Evolutionary conservation across 2,329 filamentous ascomycete genomes (phyloP), one percentile per base, ranked within the genome.

Genomic region (Neopestalotiopsis sp.): DNA sequence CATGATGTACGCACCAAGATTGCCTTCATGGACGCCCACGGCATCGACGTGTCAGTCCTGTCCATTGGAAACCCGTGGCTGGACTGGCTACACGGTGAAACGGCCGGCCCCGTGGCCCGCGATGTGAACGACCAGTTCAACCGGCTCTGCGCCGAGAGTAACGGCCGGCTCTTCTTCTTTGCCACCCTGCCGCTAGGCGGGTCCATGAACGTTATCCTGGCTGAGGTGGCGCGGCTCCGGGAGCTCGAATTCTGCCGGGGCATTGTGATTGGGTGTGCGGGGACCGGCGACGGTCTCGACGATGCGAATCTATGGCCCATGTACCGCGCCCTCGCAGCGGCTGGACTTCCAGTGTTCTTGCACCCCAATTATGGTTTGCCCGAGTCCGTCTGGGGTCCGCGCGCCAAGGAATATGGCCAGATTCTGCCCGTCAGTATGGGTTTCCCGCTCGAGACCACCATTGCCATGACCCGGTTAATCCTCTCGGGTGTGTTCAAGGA

Each of bases 11-110:
- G 45, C n/a, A 58, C 49, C 9, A 97, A 97, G 77, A 86, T 97
- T 14, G 86, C 89, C 59, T 97, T 97, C 81, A 98, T 98, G 95
- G 87, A 94, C 78, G 88, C 86, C 13, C 95, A 98, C 81, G 83
- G 83, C 65, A 97, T 98, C 78, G 88, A 92, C 79, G 90, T 91
- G 71, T 96, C 93, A 1, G 92, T 97, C 61, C 89, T 98, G 71
- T 96, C 93, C 0, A 89, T 97, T 28, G 95, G 94, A 12, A 97
- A 98, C 76, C 95, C 95, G 0, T 98, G 95, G 95, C 87, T 97
- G 1, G 95, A 97, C 80, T 97, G 97, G 77, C 81, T 97, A 0
- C 77, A 84, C 10, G 77, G 88, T 0, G 78, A 83, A 3, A 87
- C 91, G 72, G 92, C 93, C 0, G 88, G 87, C 1, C 77, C 81